phyloP scores from a whole-genome alignment of 768 basidiomycete species.

The Naganishia kalamii region DNA sequence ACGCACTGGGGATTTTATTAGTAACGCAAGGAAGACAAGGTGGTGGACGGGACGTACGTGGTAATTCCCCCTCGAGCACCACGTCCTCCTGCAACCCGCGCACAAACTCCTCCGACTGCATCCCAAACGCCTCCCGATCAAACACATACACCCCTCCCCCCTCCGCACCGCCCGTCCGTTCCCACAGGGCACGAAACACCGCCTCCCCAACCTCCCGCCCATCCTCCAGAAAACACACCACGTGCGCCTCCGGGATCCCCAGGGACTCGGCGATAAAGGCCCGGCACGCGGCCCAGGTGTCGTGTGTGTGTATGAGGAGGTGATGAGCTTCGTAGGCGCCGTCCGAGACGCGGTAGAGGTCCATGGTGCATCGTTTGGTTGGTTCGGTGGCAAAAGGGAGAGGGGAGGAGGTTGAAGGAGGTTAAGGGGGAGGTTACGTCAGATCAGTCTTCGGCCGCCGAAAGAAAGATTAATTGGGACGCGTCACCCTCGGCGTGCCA shows the following conservation, averaged over 20 bases:
- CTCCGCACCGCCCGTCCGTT: background rate
- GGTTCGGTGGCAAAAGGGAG: too few relatives aligned
- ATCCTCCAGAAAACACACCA: conserved; percentile 17
- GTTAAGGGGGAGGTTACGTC: too few relatives aligned
- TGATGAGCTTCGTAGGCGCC: conserved; percentile 15
- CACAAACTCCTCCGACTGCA: conserved; percentile 38
- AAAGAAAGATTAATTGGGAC: too few relatives aligned
- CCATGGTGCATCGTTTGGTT: too few relatives aligned
- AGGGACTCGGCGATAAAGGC: background rate
- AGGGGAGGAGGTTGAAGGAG: too few relatives aligned
- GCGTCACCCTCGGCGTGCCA: too few relatives aligned
- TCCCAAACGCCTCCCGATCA: conserved; percentile 40
- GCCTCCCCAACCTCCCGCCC: conserved; percentile 14
- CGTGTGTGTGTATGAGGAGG: background rate
- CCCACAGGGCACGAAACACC: conserved; percentile 9
- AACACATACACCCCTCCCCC: conserved; percentile 30
- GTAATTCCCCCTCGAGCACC: conserved; percentile 27
- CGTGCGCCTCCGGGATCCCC: conserved; percentile 1
- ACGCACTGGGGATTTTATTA: background rate
- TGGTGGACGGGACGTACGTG: conserved; percentile 6
- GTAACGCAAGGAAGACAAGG: background rate
- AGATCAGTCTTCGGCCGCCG: too few relatives aligned
- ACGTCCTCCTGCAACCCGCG: conserved; percentile 33
- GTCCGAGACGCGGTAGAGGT: conserved; percentile 20
- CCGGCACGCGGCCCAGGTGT: background rate